Percentiles rank a stretch among this genome's conserved stretches.
Conservation (phyloP, 768 basidiomycete genomes). For the Suillus fuscotomentosus region DNA sequence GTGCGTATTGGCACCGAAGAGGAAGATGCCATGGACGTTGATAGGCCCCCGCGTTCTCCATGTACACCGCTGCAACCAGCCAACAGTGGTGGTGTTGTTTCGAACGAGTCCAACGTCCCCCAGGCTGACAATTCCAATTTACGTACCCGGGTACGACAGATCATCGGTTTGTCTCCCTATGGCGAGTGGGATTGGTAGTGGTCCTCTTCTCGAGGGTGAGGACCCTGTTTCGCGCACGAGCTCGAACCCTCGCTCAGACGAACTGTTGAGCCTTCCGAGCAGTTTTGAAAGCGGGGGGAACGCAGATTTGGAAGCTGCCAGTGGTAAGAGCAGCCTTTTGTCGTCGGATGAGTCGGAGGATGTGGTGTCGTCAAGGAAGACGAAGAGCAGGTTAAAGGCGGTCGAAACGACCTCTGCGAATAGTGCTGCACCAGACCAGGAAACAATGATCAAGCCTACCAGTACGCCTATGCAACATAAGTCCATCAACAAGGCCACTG, state of each 20-base stretch:
- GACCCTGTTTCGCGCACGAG: slow-evolving; percentile 10
- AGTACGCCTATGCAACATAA: background rate
- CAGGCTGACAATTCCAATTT: background rate
- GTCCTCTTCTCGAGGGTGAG: slow-evolving; percentile 6
- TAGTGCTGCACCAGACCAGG: background rate
- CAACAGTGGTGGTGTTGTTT: background rate
- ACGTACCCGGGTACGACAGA: slow-evolving; percentile 6
- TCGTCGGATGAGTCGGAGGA: slow-evolving; percentile 11
- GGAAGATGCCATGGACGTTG: slow-evolving; percentile 24
- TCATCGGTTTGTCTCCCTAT: slow-evolving; percentile 12
- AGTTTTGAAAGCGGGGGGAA: slow-evolving; percentile 17
- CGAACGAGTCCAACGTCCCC: background rate
- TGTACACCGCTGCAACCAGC: slow-evolving; percentile 18
- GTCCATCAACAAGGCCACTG: background rate
- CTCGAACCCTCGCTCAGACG: slow-evolving; percentile 17
- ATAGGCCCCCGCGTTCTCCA: slow-evolving; percentile 17
- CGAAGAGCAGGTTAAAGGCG: background rate
- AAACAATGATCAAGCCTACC: slow-evolving; percentile 1
- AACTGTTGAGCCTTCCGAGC: slow-evolving; percentile 10
- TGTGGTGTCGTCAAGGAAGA: background rate
- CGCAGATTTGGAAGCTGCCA: slow-evolving; percentile 11
- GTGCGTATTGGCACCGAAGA: slow-evolving; percentile 12
- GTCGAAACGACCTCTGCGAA: slow-evolving; percentile 7
- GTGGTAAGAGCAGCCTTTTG: slow-evolving; percentile 8
- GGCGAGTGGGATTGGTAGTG: background rate